Percentiles rank a stretch among this genome's conserved stretches.
These are phyloP conservation scores for Neofusicoccum cordaticola DNA, from an alignment of 2,329 filamentous ascomycete species.

Conservation along the genomic window DNA sequence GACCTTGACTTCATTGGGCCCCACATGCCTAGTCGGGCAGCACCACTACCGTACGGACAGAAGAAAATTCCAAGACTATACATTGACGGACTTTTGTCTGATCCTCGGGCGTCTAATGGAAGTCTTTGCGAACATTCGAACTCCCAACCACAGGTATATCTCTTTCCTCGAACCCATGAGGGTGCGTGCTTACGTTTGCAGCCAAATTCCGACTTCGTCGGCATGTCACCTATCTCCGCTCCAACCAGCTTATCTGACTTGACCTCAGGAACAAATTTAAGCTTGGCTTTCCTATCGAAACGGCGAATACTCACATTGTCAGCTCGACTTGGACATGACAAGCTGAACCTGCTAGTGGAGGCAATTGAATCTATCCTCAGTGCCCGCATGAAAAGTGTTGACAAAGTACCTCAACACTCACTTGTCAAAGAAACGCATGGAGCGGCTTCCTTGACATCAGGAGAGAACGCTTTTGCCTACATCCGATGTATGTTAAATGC, in stretches of 20 bases:
- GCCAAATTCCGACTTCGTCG: background rate
- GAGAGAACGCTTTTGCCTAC: background rate
- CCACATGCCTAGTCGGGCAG: background rate
- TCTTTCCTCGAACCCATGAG: background rate
- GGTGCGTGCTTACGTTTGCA: background rate
- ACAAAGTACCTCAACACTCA: background rate
- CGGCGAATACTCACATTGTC: constrained; percentile 31
- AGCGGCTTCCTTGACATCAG: background rate
- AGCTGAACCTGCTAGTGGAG: constrained; percentile 26
- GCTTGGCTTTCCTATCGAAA: constrained; percentile 38
- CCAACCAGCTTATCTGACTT: background rate
- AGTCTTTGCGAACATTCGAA: background rate
- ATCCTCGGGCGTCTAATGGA: background rate
- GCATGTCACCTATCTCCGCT: background rate
- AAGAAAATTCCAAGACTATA: background rate
- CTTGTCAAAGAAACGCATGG: background rate
- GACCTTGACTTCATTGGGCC: too few species aligned
- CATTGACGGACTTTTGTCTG: background rate
- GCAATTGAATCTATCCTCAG: constrained; percentile 22
- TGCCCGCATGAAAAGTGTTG: constrained; percentile 19
- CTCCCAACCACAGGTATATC: background rate
- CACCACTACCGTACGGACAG: background rate
- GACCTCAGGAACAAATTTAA: constrained; percentile 30
- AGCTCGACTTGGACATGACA: constrained; percentile 25
- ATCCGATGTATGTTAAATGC: background rate